Percentiles rank a stretch among this genome's conserved stretches.
Conservation (phyloP, 352 stramenopile genomes). For the Globisporangium barbulae region DNA sequence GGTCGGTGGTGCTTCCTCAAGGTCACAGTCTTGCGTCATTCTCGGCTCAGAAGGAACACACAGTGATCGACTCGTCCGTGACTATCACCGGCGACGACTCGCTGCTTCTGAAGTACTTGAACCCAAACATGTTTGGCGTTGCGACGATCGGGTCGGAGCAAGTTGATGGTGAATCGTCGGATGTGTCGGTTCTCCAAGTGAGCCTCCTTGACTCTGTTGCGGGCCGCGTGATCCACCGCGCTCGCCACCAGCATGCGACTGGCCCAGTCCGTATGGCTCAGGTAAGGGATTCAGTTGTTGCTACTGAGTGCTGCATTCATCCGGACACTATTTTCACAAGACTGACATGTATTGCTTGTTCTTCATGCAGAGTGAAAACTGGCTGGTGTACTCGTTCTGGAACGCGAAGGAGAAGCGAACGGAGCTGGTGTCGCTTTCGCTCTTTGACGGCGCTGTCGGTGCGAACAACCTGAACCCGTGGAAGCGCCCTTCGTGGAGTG, state of each 20-base stretch:
- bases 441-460: constrained; percentile 96
- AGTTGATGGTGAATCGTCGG: constrained; percentile 28
- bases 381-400: constrained; percentile 96
- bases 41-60: constrained; percentile 56
- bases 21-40: constrained; percentile 55
- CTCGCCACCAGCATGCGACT: constrained; percentile 78
- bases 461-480: constrained; percentile 94
- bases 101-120: constrained; percentile 97
- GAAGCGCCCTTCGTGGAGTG: constrained; percentile 88
- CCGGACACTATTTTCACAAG: constrained; percentile 5
- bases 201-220: constrained; percentile 94
- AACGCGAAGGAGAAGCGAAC: constrained; percentile 89
- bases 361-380: constrained; percentile 90
- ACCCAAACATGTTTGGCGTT: constrained; percentile 94
- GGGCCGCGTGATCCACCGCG: constrained; percentile 91
- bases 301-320: neutral
- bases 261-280: constrained; percentile 67
- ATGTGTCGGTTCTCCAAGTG: constrained; percentile 71
- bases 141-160: constrained; percentile 74
- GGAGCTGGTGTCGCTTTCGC: constrained; percentile 75
- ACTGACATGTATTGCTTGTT: constrained; percentile 1
- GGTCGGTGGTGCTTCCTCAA: constrained; percentile 64
- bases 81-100: constrained; percentile 94
- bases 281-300: constrained; percentile 23
- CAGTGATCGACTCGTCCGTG: constrained; percentile 71